Evolutionary conservation across 2,329 filamentous ascomycete species (phyloP), one percentile per base, ranked within the genome.

Genomic region (Aspergillus costaricaensis): DNA sequence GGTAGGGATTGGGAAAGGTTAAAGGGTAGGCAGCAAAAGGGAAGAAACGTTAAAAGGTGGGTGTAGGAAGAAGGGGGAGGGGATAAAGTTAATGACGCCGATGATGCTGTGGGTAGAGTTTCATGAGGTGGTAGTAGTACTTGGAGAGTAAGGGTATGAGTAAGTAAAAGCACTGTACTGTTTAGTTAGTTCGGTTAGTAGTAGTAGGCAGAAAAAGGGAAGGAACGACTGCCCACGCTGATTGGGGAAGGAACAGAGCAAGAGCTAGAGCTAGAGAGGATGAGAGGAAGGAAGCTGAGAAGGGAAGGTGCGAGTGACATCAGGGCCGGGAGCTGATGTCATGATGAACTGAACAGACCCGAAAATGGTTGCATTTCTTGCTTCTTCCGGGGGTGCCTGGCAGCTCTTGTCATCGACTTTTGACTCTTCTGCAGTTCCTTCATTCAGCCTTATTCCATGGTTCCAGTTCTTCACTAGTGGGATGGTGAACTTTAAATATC

Each of bases 71-170:
- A 36, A 36, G 32, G 32, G 23, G 30, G 49, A 52, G 32, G 30
- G 21, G 17, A 52, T 52, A 55, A 30, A 55, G 53, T 47, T 55
- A 47, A 53, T 53, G 50, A 53, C 36, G 50, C 30, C 36, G 50
- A 53, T 53, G 50, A 53, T 55, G 39, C n/a, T 47, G 53, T 19
- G 14, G 25, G 39, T 30, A 17, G 44, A 49, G 25, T 25, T 27
- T 30, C 23, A 17, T 50, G 47, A 50, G 47, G 47, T 50, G 10
- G 44, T 49, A 49, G 44, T 21, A 25, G 21, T 19, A 25, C 21
- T 21, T 21, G 19, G 44, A 15, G 23, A 12, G 27, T 30, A 10
- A 12, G 23, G 23, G 8, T 30, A 30, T 30, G 27, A 30, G 27
- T 30, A 30, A 30, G 27, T 30, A 30, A 30, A 27, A 27, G 7